These are phyloP conservation scores for Leccinellum luteum DNA, from an alignment of 768 basidiomycete species.

Conservation along the genomic window DNA sequence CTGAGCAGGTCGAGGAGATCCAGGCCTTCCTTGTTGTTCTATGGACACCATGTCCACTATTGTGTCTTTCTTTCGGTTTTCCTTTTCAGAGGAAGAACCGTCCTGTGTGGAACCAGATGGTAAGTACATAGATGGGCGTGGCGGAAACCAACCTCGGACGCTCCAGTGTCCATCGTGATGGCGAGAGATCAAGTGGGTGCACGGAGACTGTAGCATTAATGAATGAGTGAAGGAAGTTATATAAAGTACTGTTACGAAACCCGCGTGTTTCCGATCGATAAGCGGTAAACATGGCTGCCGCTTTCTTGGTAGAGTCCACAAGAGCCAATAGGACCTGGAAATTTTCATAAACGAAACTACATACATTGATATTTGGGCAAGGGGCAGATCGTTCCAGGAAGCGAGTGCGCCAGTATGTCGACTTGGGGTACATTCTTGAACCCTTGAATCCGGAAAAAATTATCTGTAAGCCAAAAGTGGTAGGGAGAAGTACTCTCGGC, in stretches of 20 bases:
- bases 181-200: not conserved
- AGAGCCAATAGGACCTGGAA: too few species aligned
- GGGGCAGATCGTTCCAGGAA: too few species aligned
- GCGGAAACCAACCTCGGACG: not conserved
- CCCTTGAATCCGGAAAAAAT: too few species aligned
- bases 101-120: not conserved
- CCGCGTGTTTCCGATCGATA: not conserved
- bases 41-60: slow-evolving; percentile 2
- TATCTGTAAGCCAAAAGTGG: too few species aligned
- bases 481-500: too few species aligned
- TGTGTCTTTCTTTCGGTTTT: not conserved
- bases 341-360: too few species aligned
- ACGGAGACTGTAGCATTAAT: not conserved
- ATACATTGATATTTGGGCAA: too few species aligned
- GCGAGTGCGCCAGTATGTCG: too few species aligned
- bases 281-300: not conserved
- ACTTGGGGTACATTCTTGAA: too few species aligned
- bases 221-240: not conserved
- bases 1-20: not conserved
- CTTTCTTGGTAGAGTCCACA: not conserved
- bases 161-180: slow-evolving; percentile 2
- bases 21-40: slow-evolving; percentile 6
- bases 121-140: not conserved
- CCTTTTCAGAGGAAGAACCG: slow-evolving; percentile 3
- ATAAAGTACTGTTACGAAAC: not conserved